These are phyloP conservation scores for Barbatosphaeria neglecta DNA, from an alignment of 495 filamentous ascomycete species.

Conservation along the genomic window DNA sequence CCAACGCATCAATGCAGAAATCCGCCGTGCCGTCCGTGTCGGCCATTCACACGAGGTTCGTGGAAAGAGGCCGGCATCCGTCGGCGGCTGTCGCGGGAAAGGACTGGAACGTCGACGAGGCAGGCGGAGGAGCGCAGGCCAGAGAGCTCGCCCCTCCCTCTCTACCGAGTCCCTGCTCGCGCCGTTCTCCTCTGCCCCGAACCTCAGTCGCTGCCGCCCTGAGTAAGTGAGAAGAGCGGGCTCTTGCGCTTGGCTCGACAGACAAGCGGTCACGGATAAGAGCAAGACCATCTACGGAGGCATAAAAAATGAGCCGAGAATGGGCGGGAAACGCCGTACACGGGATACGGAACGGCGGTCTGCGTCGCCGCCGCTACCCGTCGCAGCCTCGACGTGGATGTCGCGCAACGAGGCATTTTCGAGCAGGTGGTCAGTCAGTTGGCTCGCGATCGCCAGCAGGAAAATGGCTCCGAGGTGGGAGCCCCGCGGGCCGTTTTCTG, in stretches of 20 bases:
- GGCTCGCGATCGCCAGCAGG: not conserved
- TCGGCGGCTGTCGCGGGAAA: not conserved
- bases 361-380: too few species aligned
- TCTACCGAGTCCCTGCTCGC: not conserved
- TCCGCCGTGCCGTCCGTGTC: constrained; percentile 1
- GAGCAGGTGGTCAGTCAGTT: not conserved
- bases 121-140: too few species aligned
- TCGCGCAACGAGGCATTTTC: not conserved
- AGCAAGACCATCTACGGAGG: too few species aligned
- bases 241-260: too few species aligned
- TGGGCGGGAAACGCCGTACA: too few species aligned
- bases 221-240: too few species aligned
- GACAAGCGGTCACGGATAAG: too few species aligned
- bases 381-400: not conserved
- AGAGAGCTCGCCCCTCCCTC: not conserved
- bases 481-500: not conserved
- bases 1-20: constrained; percentile 27
- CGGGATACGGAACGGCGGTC: too few species aligned
- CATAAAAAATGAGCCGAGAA: too few species aligned
- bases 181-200: too few species aligned
- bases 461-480: not conserved
- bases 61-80: not conserved
- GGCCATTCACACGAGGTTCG: constrained; percentile 8
- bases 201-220: too few species aligned
- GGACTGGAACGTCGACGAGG: too few species aligned